Evolutionary conservation across 164 flowering plant genomes (phyloP).

Genomic region (Vitis vinifera): ASM3070453v1 NC_081823.1:8777001-8777500

Average conservation of each 20-base stretch:
- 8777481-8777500: no score
- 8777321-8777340: neutral
- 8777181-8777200: conserved; percentile 30
- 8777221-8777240: conserved; percentile 98
- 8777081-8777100: conserved; percentile 78
- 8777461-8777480: no score
- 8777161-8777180: conserved; percentile 32
- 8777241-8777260: conserved; percentile 55
- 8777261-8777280: conserved; percentile 22
- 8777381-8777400: no score
- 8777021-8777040: conserved; percentile 23
- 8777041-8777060: conserved; percentile 36
- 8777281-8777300: neutral
- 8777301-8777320: neutral
- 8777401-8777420: no score
- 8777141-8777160: conserved; percentile 22
- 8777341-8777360: no score
- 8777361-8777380: no score
- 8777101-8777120: conserved; percentile 65
- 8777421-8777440: no score
- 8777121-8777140: conserved; percentile 32
- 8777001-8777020: conserved; percentile 29
- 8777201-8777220: conserved; percentile 77
- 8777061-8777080: conserved; percentile 65
- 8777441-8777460: no score